phyloP scores from a whole-genome alignment of 2,329 filamentous ascomycete species.

The Phoma herbarum region DNA sequence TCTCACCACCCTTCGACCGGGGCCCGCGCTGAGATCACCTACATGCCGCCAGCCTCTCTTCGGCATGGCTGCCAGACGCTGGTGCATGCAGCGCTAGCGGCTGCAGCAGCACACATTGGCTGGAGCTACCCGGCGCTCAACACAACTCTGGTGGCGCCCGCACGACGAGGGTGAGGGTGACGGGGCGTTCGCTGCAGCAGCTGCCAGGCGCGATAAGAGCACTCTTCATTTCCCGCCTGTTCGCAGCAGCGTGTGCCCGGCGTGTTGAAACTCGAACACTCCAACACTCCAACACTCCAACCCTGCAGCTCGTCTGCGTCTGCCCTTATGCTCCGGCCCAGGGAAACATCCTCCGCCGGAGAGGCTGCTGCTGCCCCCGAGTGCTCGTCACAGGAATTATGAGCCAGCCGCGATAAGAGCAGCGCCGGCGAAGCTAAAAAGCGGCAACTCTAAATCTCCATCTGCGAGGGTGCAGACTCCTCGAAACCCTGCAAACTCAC shows the following conservation, averaged over 20 bases:
- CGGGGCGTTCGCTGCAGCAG: neutral
- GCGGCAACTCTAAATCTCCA: conserved; percentile 17
- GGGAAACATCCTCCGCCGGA: neutral
- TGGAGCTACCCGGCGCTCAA: conserved; percentile 21
- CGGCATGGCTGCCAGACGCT: conserved; percentile 13
- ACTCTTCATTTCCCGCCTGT: neutral
- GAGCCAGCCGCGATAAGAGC: conserved; percentile 24
- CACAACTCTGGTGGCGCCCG: conserved; percentile 17
- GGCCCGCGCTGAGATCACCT: conserved; percentile 8
- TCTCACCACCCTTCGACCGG: conserved; percentile 13
- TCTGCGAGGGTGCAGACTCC: conserved; percentile 3
- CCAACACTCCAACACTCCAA: too few relatives aligned
- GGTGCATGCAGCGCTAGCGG: conserved; percentile 14
- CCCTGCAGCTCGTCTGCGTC: conserved; percentile 5
- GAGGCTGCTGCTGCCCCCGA: conserved; percentile 5
- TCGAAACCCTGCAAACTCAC: conserved; percentile 9
- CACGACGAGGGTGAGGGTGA: neutral
- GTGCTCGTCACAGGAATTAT: conserved; percentile 15
- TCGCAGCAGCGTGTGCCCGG: conserved; percentile 16
- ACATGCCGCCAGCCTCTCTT: conserved; percentile 10
- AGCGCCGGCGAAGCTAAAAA: neutral
- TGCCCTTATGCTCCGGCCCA: neutral
- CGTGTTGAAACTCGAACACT: conserved; percentile 12
- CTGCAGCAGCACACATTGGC: conserved; percentile 5
- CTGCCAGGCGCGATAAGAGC: conserved; percentile 12